Evolutionary conservation across 345 rosid species (phyloP).

Genomic region (Viola odorata): DNA sequence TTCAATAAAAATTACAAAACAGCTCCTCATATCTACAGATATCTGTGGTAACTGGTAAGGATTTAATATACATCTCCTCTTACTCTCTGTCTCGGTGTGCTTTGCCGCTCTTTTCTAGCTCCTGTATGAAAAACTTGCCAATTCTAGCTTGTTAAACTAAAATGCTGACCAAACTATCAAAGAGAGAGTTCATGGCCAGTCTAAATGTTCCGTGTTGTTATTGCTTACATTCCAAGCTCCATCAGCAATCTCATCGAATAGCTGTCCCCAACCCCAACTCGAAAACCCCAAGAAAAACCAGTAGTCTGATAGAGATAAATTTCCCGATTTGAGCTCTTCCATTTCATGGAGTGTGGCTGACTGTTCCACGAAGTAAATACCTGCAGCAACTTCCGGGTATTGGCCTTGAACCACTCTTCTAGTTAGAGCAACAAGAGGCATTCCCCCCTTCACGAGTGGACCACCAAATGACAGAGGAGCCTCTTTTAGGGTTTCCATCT

Average conservation of each 20-base stretch:
- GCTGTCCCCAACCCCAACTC: slow-evolving; percentile 76
- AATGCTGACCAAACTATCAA: too few species aligned
- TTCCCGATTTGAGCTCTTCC: slow-evolving; percentile 44
- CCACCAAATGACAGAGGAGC: slow-evolving; percentile 72
- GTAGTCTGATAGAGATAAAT: slow-evolving; percentile 38
- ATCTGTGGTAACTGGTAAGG: too few species aligned
- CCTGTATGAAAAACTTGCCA: not conserved
- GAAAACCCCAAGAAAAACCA: slow-evolving; percentile 93
- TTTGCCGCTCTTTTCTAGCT: not conserved
- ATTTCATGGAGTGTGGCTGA: slow-evolving; percentile 38
- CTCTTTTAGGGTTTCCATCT: slow-evolving; percentile 48
- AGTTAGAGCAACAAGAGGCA: slow-evolving; percentile 64
- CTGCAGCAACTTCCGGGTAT: slow-evolving; percentile 50
- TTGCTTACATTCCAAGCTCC: slow-evolving; percentile 68
- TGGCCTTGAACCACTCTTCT: slow-evolving; percentile 26
- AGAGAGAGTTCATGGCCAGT: slow-evolving; percentile 41
- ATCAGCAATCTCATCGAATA: slow-evolving; percentile 53
- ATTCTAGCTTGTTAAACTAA: not conserved
- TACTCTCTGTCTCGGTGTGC: not conserved
- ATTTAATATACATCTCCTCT: not conserved
- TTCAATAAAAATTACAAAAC: too few species aligned
- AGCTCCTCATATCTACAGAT: too few species aligned
- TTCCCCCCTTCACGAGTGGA: slow-evolving; percentile 50
- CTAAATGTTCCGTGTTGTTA: slow-evolving; percentile 22
- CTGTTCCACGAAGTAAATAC: slow-evolving; percentile 69